Percentiles rank a stretch among this genome's conserved stretches.
Evolutionary conservation across 441 rosid species (phyloP).

Genomic region (Populus tomentosa): DNA sequence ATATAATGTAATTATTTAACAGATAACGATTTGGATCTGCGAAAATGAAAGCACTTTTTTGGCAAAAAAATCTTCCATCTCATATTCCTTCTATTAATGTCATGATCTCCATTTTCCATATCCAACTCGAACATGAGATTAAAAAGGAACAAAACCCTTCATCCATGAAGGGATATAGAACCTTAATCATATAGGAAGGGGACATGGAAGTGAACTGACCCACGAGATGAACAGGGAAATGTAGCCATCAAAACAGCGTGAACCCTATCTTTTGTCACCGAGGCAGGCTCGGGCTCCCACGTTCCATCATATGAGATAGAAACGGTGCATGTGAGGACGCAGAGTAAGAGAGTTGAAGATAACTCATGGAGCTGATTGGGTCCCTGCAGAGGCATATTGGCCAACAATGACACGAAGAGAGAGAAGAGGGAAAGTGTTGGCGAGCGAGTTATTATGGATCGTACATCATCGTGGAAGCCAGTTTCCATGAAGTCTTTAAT

Average conservation of each 20-base stretch:
- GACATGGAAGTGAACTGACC: too few relatives aligned
- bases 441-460: background rate
- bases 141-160: too few relatives aligned
- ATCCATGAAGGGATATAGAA: too few relatives aligned
- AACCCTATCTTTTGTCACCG: background rate
- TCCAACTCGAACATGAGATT: too few relatives aligned
- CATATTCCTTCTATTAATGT: background rate
- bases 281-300: background rate
- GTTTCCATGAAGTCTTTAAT: conserved; percentile 10
- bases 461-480: conserved; percentile 15
- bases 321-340: background rate
- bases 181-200: too few relatives aligned
- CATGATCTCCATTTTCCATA: background rate
- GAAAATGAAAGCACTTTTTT: background rate
- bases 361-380: conserved; percentile 6
- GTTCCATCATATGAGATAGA: background rate
- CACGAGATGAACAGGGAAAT: too few relatives aligned
- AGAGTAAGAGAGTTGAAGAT: conserved; percentile 9
- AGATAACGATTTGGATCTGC: background rate
- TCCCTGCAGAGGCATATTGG: conserved; percentile 10
- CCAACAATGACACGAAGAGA: conserved; percentile 10
- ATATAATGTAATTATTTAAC: background rate
- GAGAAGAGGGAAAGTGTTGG: background rate
- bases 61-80: background rate
- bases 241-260: background rate